Percentiles rank a stretch among this genome's conserved stretches.
Conservation (phyloP, 163 green algal species). For the Volvox carteri region DNA sequence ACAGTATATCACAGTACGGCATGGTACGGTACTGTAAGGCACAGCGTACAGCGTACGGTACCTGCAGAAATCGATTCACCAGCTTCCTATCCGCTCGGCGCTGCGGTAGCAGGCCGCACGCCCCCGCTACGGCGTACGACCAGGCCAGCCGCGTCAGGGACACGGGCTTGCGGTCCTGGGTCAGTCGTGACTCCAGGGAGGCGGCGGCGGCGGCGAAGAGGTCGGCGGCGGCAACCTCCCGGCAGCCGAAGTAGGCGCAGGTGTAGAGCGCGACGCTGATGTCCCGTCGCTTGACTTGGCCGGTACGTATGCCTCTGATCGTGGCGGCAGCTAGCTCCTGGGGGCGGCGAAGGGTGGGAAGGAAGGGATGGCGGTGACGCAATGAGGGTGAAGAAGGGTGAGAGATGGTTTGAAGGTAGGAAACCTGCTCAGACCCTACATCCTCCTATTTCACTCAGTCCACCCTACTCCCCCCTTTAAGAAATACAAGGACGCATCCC, state of each 20-base stretch:
- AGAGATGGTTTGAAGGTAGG: no score
- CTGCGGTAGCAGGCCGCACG: constrained; percentile 26
- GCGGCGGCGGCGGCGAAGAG: constrained; percentile 26
- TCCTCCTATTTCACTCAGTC: background rate
- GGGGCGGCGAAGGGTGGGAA: background rate
- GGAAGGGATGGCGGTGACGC: background rate
- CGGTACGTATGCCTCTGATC: background rate
- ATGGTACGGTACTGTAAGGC: background rate
- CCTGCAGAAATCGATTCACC: constrained; percentile 8
- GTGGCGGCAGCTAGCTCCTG: constrained; percentile 16
- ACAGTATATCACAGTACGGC: no score
- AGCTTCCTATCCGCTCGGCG: no score
- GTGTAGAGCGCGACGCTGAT: constrained; percentile 17
- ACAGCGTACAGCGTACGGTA: background rate
- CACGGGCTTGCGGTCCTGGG: background rate
- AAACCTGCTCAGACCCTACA: no score
- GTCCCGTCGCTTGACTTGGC: constrained; percentile 19
- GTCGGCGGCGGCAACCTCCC: background rate
- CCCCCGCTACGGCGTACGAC: constrained; percentile 30
- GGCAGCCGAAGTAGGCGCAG: background rate
- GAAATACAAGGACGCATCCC: no score
- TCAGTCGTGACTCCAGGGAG: background rate
- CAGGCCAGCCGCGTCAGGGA: constrained; percentile 18
- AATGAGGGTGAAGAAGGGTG: no score
- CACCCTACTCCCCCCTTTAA: background rate